Evolutionary conservation across 1,284 basidiomycete genomes (phyloP).

Genomic region (Tilletia indica): DNA sequence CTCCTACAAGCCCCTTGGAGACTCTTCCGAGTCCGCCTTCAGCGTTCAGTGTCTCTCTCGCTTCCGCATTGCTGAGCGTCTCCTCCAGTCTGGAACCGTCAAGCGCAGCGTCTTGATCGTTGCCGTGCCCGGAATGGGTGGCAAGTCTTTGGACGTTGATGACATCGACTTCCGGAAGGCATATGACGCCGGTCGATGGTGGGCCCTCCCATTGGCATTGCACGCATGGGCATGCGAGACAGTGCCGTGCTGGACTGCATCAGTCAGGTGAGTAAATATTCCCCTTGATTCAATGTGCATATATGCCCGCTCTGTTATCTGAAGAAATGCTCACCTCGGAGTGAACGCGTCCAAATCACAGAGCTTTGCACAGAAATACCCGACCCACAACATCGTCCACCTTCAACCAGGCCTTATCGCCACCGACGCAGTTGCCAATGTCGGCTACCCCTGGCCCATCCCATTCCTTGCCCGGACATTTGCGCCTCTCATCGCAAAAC

Average conservation of each 20-base stretch:
- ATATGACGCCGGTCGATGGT: constrained; percentile 30
- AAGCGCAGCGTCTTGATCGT: constrained; percentile 50
- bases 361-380: constrained; percentile 31
- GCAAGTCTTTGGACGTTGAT: constrained; percentile 37
- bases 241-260: constrained; percentile 39
- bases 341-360: constrained; percentile 12
- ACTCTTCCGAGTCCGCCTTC: constrained; percentile 48
- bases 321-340: no score
- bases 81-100: constrained; percentile 49
- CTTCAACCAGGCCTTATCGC: constrained; percentile 45
- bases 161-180: constrained; percentile 46
- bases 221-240: constrained; percentile 28
- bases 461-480: constrained; percentile 34
- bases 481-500: constrained; percentile 19
- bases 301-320: no score
- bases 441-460: constrained; percentile 48
- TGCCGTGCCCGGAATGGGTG: constrained; percentile 46
- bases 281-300: no score
- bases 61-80: constrained; percentile 52
- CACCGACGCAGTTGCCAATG: constrained; percentile 49
- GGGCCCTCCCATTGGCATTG: constrained; percentile 30
- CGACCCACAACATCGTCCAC: constrained; percentile 40
- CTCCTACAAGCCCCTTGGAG: constrained; percentile 20
- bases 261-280: constrained; percentile 25
- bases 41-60: constrained; percentile 56